Evolutionary conservation across 352 stramenopile species (phyloP).

Genomic region (Pilasporangium apinafurcum): DNA sequence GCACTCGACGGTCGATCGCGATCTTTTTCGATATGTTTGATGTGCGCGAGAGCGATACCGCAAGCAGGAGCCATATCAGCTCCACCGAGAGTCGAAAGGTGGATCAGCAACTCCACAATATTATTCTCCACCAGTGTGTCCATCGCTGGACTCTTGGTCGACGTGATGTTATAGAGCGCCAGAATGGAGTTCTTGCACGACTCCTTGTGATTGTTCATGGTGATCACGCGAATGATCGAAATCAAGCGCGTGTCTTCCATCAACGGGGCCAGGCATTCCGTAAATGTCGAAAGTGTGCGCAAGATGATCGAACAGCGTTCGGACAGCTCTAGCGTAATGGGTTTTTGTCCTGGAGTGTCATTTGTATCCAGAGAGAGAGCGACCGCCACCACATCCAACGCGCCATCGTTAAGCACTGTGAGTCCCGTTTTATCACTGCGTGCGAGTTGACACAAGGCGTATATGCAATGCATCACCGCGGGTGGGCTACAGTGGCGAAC

Average conservation of each 20-base stretch:
- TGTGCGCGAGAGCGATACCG: conserved; percentile 65
- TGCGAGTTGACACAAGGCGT: conserved; percentile 61
- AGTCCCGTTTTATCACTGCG: conserved; percentile 33
- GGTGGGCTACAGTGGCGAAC: conserved; percentile 14
- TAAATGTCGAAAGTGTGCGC: conserved; percentile 49
- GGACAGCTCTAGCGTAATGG: conserved; percentile 13
- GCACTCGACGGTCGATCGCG: conserved; percentile 13
- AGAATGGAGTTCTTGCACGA: conserved; percentile 55
- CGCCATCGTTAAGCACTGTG: conserved; percentile 47
- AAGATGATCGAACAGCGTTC: conserved; percentile 70
- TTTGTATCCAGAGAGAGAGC: conserved; percentile 15
- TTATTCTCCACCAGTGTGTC: conserved; percentile 42
- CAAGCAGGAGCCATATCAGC: conserved; percentile 61
- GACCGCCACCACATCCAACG: conserved; percentile 46
- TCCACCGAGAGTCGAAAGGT: conserved; percentile 34
- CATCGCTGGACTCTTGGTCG: conserved; percentile 32
- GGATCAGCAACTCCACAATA: conserved; percentile 59
- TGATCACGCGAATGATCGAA: conserved; percentile 33
- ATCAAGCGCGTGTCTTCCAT: conserved; percentile 52
- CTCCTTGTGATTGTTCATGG: conserved; percentile 25
- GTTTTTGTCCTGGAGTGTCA: background rate
- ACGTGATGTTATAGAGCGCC: conserved; percentile 70
- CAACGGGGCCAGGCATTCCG: conserved; percentile 36
- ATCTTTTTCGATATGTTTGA: conserved; percentile 70
- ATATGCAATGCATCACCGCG: conserved; percentile 47